Percentiles rank a stretch among this genome's conserved stretches.
These are phyloP conservation scores for Digitaria exilis DNA, from an alignment of 202 grass and related monocot species.

Conservation along the genomic window DNA sequence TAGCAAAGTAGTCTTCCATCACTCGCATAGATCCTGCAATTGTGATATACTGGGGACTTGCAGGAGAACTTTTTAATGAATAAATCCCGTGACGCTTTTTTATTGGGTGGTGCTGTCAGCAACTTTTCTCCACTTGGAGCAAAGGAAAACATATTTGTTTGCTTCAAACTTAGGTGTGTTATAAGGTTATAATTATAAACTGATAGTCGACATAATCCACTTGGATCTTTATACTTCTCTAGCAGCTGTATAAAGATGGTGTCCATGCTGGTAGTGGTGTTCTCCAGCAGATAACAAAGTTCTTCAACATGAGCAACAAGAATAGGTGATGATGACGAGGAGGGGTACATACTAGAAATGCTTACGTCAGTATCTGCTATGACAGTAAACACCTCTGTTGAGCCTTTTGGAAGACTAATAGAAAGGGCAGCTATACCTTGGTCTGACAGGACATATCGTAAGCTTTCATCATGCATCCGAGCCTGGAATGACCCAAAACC, in stretches of 20 bases:
- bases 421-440: constrained; percentile 80
- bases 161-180: constrained; percentile 70
- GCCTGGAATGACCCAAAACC: constrained; percentile 54
- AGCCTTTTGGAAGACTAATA: constrained; percentile 63
- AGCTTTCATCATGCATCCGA: constrained; percentile 96
- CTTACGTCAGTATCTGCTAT: constrained; percentile 60
- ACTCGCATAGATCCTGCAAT: constrained; percentile 96
- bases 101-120: constrained; percentile 42
- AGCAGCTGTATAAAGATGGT: constrained; percentile 68
- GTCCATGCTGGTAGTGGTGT: constrained; percentile 52
- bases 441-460: constrained; percentile 82
- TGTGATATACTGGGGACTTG: constrained; percentile 96
- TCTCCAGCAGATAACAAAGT: constrained; percentile 56
- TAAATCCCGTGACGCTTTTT: constrained; percentile 77
- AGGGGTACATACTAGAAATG: constrained; percentile 46
- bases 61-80: constrained; percentile 99
- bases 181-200: constrained; percentile 82
- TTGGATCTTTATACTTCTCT: constrained; percentile 62
- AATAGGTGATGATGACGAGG: constrained; percentile 61
- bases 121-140: constrained; percentile 60
- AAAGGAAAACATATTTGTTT: constrained; percentile 62
- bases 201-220: constrained; percentile 67
- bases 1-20: constrained; percentile 97
- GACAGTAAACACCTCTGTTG: constrained; percentile 66
- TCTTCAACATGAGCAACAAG: constrained; percentile 72